Base-by-base conservation (phyloP, 441 rosid genomes). In the Eruca vesicaria region DNA sequence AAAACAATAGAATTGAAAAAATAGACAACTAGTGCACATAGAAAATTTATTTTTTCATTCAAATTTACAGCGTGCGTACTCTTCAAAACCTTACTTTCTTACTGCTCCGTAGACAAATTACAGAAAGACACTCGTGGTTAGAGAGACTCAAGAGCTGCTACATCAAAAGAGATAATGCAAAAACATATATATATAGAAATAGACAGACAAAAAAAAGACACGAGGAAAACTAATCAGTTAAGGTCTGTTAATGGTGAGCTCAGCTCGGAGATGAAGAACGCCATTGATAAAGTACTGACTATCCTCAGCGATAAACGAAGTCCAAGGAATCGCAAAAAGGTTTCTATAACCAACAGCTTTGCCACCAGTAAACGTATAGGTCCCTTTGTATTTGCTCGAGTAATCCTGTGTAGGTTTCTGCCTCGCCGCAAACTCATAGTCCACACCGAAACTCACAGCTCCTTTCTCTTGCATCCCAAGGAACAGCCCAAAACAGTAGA, bases 401-500 rank as follows among this genome's bases (percentile, higher is more conserved):
- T 75, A 90, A 28, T 85, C 92, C 67, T 83, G 86, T 0, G 80
- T 72, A 15, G 89, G 90, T 77, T 82, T 90, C 74, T 69, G 50
- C n/a, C 95, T 83, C 2, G 89, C 89, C 2, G 92, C 87, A 16
- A 90, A 90, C 72, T 90, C 92, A 9, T 88, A 88, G 79, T 90
- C 92, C 69, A 88, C 96, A 1, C 90, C 85, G 72, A 88, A 90
- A 38, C 84, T 82, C 43, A 87, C 91, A 0, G 90, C 88, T 63
- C 91, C 90, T 80, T 88, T 90, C 81, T 90, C 93, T 74, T 90
- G 95, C 96, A 90, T 88, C 61, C 95, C 96, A 63, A 90, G 77
- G 79, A 88, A 90, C 41, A 90, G 84, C 9, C 96, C 93, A 23
- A 90, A 90, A 75, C 92, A 90, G 41, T 88, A 84, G 69, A 85